Evolutionary conservation across 306 rosid species (phyloP), one percentile per base, ranked within the genome.

Genomic region (Canavalia ensiformis): DNA sequence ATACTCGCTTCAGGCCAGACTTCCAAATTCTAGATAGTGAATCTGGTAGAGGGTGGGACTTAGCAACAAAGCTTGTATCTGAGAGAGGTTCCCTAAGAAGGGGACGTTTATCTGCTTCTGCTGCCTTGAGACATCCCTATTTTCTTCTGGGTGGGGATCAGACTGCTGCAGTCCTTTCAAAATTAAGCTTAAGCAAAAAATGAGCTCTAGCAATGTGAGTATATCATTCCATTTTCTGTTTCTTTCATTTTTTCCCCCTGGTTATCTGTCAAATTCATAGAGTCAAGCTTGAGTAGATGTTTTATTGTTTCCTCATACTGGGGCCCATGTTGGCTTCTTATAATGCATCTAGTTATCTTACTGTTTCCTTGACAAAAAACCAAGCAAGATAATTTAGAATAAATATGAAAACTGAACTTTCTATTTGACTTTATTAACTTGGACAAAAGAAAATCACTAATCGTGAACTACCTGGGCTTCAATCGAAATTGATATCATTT

Each of bases 1-100:
- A 60, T 35, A 92, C 94, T 6, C 90, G 94, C 72, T 64, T 60
- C 37, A 86, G 90, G 80, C 90, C 97, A 0, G 87, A 90, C 86
- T 83, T 96, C 9, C 68, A 79, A 74, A 87, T 90, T 86, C 97
- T 94, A 65, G 94, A 92, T 84, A 83, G 86, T 9, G 97, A 94
- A 77, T 89, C 94, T 5, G 94, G 98, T 81, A 82, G 95, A 85
- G 98, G 98, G 31, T 94, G 97, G 98, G 97, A 94, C 87, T 79
- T 92, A 8, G 98, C 90, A 25, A 82, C 97, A 35, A 94, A 91
- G 84, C 97, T 94, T 50, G 80, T 92, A 70, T 87, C 93, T 12
- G 89, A 92, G 87, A 90, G 98, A 88, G 91, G 97, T 51, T 81
- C 77, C 44, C 83, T 88, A 8, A 85, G 92, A 87, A 87, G 92